A percentile compares a stretch with the other conserved stretches of the same genome.
Conservation (phyloP, 257 asterid species). For the Fraxinus excelsior region DNA sequence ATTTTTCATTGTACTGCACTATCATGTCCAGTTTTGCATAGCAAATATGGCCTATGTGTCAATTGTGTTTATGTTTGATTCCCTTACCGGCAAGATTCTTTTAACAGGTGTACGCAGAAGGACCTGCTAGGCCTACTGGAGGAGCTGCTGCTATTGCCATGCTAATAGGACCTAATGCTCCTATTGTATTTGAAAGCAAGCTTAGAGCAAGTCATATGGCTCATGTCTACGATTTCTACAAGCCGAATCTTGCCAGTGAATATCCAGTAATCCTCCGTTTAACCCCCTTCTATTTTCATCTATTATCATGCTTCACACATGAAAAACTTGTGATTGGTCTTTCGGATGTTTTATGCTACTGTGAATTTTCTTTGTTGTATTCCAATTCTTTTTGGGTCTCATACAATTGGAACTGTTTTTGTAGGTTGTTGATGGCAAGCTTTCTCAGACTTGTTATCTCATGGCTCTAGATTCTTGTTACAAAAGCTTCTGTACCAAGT, state of each 20-base stretch:
- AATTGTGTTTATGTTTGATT: not conserved
- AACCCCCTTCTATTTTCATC: constrained; percentile 11
- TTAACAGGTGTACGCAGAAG: constrained; percentile 95
- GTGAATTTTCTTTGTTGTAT: not conserved
- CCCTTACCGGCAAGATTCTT: constrained; percentile 17
- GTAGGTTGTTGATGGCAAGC: constrained; percentile 99
- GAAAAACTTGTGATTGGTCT: not conserved
- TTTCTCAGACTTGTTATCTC: constrained; percentile 97
- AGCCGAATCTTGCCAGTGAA: constrained; percentile 99
- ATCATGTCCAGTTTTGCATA: not conserved
- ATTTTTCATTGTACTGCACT: not conserved
- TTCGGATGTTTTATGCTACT: not conserved
- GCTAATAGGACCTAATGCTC: constrained; percentile 98
- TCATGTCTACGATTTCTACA: constrained; percentile 95
- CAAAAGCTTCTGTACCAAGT: constrained; percentile 77
- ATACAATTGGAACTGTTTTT: constrained; percentile 25
- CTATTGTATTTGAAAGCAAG: constrained; percentile 91
- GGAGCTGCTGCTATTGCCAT: constrained; percentile 99
- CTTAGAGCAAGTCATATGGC: constrained; percentile 97
- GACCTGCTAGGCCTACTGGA: constrained; percentile 99
- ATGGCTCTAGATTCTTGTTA: constrained; percentile 98
- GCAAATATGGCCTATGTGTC: not conserved
- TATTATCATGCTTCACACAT: not conserved
- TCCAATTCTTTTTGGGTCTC: constrained; percentile 14
- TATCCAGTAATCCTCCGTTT: constrained; percentile 70